These are phyloP conservation scores for Isoetes taiwanensis DNA, from an alignment of 75 land plant genomes.

Conservation along the genomic window DNA sequence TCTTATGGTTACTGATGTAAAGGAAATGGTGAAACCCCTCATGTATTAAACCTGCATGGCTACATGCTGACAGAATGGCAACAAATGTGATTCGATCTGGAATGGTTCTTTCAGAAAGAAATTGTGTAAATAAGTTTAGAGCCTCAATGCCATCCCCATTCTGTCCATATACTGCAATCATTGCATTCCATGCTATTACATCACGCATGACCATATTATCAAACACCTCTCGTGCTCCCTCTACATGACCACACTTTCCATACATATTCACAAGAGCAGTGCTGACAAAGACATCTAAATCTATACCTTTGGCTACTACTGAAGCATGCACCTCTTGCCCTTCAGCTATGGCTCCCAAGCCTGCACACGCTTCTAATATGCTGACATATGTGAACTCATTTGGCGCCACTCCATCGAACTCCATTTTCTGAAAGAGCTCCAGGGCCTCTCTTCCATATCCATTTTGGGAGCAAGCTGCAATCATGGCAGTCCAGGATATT, in stretches of 20 bases:
- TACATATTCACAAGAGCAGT: neutral
- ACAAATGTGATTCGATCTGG: too few relatives aligned
- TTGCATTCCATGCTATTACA: constrained; percentile 14
- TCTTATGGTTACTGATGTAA: neutral
- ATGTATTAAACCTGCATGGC: neutral
- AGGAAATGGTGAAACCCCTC: constrained; percentile 6
- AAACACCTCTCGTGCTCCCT: constrained; percentile 2
- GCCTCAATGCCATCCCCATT: constrained; percentile 11
- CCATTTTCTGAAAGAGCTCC: neutral
- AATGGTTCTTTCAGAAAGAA: too few relatives aligned
- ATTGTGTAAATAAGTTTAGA: constrained; percentile 9
- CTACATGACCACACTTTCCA: neutral
- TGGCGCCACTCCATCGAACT: neutral
- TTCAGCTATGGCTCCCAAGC: neutral
- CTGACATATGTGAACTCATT: neutral
- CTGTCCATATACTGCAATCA: constrained; percentile 13
- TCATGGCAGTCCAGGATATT: neutral
- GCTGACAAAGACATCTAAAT: neutral
- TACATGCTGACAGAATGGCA: neutral
- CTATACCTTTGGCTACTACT: neutral
- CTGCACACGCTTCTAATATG: neutral
- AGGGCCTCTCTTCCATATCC: neutral
- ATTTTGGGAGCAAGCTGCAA: neutral
- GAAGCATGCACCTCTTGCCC: neutral
- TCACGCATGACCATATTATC: constrained; percentile 14